Evolutionary conservation across 352 stramenopile genomes (phyloP), one percentile per base, ranked within the genome.

Genomic region (Peronospora destructor): DNA sequence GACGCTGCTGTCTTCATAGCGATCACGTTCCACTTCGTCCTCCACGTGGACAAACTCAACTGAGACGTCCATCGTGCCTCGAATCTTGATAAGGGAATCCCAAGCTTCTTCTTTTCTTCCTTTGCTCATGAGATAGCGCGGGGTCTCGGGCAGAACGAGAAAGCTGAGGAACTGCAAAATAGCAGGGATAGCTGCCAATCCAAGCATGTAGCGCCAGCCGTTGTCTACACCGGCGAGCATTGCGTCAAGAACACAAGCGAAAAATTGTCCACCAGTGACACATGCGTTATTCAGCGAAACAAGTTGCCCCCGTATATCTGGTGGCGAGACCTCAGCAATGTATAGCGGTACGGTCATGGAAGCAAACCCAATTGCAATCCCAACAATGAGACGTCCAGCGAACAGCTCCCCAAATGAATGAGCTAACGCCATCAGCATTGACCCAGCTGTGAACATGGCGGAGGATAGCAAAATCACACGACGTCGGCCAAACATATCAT

Each of bases 201-300:
- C 83, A 6, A 93, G 76, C 80, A 93, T 91, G 49, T 83, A 89
- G 12, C 83, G 64, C 79, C 83, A 91, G 6, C 80, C 78, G 12
- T 78, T 56, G 11, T 64, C 49, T 2, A 76, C 59, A 25, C 52
- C 23, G 29, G 70, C 84, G 9, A 91, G 58, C 14, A 78, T 5
- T 0, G 77, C 80, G 13, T 68, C 71, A 6, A 87, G 53, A 6
- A 91, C 44, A 14, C 62, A 79, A 10, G 81, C 77, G 23, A 91
- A 88, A 51, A 91, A 89, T 53, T 91, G 77, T 8, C 81, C 81
- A 25, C 81, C 77, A 0, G 77, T 87, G 25, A 88, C 64, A 10
- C 81, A 64, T 0, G 85, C 66, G n/a, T 70, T 87, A 43, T 91
- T 91, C 29, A 89, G 50, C 21, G 80, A 87, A 4, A 91, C 77